Conservation (phyloP, 1,139 yeast species). For the Kazachstania sp. region DNA sequence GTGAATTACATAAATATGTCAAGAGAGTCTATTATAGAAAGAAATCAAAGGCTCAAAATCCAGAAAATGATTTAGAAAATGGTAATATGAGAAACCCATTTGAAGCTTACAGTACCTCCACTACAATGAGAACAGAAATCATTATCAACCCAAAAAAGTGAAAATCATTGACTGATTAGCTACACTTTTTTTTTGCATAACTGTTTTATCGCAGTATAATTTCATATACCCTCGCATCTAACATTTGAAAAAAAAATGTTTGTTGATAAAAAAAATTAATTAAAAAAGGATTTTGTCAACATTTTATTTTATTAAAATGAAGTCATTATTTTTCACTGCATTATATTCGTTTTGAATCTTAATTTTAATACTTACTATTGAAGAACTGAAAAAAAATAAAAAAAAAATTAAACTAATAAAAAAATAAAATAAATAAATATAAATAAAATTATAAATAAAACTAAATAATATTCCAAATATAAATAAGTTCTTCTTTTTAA, state of each 20-base stretch:
- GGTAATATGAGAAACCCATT: slow-evolving; percentile 45
- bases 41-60: slow-evolving; percentile 40
- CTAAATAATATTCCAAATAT: neutral
- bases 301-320: neutral
- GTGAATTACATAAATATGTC: slow-evolving; percentile 59
- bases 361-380: neutral
- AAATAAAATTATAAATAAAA: neutral
- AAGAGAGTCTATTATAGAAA: slow-evolving; percentile 51
- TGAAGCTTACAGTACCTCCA: slow-evolving; percentile 39
- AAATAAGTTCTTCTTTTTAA: neutral
- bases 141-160: slow-evolving; percentile 8
- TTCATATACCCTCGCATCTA: slow-evolving; percentile 3
- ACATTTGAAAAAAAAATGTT: slow-evolving; percentile 1
- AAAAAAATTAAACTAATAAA: neutral
- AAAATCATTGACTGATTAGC: neutral
- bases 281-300: neutral
- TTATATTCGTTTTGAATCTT: neutral
- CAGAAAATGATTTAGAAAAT: slow-evolving; percentile 57
- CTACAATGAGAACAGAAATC: slow-evolving; percentile 23
- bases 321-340: neutral
- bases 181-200: neutral
- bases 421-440: neutral
- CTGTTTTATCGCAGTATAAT: slow-evolving; percentile 1
- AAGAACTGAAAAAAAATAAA: neutral
- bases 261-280: neutral